Conservation (phyloP, 148 eudicot species). For the Cornus suecica region DNA sequence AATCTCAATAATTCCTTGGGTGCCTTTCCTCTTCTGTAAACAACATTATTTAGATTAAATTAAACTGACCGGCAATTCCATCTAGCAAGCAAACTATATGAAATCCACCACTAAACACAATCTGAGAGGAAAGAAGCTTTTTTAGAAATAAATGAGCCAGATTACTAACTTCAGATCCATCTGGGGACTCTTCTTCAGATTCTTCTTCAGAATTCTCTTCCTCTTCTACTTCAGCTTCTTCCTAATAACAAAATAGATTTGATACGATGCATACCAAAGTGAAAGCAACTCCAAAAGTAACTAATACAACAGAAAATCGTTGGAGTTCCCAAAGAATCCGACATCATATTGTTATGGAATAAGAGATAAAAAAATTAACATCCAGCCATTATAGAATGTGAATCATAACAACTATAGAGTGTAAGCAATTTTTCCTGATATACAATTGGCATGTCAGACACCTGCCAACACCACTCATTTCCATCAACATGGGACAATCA, state of each 20-base stretch:
- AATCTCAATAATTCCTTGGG: constrained; percentile 79
- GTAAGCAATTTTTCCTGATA: not conserved
- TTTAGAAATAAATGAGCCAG: not conserved
- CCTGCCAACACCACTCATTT: not conserved
- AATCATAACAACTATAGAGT: not conserved
- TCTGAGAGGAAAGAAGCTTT: not conserved
- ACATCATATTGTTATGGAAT: no score
- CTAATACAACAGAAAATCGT: no score
- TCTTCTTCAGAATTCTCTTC: constrained; percentile 66
- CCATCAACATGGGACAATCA: not conserved
- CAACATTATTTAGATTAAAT: constrained; percentile 12
- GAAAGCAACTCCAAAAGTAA: not conserved
- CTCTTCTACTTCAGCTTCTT: constrained; percentile 35
- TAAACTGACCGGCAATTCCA: not conserved
- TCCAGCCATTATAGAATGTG: not conserved
- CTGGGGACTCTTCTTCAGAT: constrained; percentile 68
- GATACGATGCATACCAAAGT: not conserved
- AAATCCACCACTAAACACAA: not conserved
- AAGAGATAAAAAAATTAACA: not conserved
- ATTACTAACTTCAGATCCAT: constrained; percentile 41
- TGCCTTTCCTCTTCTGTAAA: constrained; percentile 68
- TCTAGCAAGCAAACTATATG: not conserved
- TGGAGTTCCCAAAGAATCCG: not conserved
- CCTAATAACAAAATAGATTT: not conserved
- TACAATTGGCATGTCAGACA: not conserved